Conservation (phyloP, 2,329 filamentous ascomycete genomes). For the Fusarium pininemorale region DNA sequence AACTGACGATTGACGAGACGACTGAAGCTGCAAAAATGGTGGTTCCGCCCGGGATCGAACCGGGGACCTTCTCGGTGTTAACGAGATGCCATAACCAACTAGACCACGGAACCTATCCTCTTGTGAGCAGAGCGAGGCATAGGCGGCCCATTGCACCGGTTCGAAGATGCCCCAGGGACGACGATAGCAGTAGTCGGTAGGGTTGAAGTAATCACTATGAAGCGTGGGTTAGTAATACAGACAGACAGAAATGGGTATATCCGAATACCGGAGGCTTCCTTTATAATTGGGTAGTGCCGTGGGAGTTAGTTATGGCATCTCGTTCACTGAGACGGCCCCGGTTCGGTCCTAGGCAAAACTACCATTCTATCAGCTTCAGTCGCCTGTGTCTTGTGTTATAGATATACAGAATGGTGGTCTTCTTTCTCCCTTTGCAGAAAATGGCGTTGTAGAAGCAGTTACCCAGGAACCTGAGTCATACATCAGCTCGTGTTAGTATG, state of each 20-base stretch:
- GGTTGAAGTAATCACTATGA: neutral
- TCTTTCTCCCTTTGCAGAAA: neutral
- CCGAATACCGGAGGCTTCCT: neutral
- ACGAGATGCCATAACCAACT: slow-evolving; percentile 41
- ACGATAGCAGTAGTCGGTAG: neutral
- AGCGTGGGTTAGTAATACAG: neutral
- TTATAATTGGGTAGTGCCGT: neutral
- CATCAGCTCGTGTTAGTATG: neutral
- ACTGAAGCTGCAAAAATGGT: neutral
- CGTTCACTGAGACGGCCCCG: neutral
- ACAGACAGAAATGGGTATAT: neutral
- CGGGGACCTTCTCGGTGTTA: slow-evolving; percentile 44
- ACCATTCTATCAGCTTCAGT: neutral
- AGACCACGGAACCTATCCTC: slow-evolving; percentile 37
- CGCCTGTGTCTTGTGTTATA: no score
- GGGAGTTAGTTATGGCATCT: neutral
- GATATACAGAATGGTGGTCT: no score
- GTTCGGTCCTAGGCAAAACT: neutral
- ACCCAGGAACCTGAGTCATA: neutral
- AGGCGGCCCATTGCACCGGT: neutral
- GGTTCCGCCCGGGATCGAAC: slow-evolving; percentile 43
- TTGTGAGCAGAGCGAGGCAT: neutral
- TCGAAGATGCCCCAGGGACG: neutral
- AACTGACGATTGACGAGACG: no score
- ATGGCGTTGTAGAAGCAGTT: neutral